Percentiles rank a stretch among this genome's conserved stretches.
Evolutionary conservation across 2,329 filamentous ascomycete genomes (phyloP).

Genomic region (Uncinocarpus reesii): DNA sequence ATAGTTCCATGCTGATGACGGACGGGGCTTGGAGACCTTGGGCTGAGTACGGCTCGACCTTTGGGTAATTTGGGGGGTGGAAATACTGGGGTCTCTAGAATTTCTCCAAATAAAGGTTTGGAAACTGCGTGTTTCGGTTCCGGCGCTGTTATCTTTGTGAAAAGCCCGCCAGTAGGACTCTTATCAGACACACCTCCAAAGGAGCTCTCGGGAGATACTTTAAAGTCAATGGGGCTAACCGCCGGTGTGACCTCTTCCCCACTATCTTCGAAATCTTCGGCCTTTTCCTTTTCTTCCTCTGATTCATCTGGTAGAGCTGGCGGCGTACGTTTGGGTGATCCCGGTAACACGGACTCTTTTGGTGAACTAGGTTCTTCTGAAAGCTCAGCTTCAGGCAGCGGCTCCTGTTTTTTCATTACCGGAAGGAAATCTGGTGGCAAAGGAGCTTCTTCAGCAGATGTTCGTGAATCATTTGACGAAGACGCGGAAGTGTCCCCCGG

Average conservation of each 20-base stretch:
- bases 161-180: constrained; percentile 32
- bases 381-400: constrained; percentile 1
- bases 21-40: constrained; percentile 40
- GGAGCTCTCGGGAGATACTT: constrained; percentile 37
- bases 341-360: not conserved
- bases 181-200: constrained; percentile 32
- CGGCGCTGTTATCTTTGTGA: constrained; percentile 30
- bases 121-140: constrained; percentile 22
- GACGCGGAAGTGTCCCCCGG: constrained; percentile 42
- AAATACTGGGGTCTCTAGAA: constrained; percentile 29
- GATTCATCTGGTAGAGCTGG: constrained; percentile 28
- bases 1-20: constrained; percentile 25
- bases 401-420: constrained; percentile 15
- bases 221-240: constrained; percentile 26
- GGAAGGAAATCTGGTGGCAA: constrained; percentile 23
- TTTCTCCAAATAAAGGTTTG: constrained; percentile 38
- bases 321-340: constrained; percentile 10
- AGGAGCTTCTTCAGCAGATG: constrained; percentile 34
- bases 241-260: constrained; percentile 39
- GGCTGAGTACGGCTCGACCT: constrained; percentile 24
- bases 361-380: not conserved
- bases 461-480: constrained; percentile 34
- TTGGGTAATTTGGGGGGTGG: constrained; percentile 29
- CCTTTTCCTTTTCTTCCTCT: constrained; percentile 19
- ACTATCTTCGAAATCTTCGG: constrained; percentile 37